phyloP scores from a whole-genome alignment of 169 alveolate genomes.

The Eimeria brunetti region DNA sequence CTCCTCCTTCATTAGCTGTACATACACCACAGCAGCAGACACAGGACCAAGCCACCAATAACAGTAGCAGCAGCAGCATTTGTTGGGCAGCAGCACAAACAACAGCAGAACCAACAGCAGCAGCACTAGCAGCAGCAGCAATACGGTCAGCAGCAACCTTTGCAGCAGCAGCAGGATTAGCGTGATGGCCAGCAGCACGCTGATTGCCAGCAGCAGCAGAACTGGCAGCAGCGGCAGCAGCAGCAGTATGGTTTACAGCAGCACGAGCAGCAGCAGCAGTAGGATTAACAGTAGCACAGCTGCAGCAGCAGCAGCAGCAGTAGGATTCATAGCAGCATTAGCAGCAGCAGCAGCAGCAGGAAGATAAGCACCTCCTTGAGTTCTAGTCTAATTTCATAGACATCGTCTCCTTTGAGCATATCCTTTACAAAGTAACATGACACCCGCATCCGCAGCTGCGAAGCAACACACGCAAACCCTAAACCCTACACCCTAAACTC shows the following conservation, averaged over 20 bases:
- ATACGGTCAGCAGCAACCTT: no score
- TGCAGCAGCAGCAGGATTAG: background rate
- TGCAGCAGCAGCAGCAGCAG: background rate
- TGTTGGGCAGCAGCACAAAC: background rate
- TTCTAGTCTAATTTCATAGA: slow-evolving; percentile 88
- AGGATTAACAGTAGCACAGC: background rate
- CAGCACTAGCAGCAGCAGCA: background rate
- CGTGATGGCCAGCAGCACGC: no score
- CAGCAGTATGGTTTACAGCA: background rate
- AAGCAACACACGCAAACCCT: background rate
- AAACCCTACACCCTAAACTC: slow-evolving; percentile 9
- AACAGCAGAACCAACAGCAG: background rate
- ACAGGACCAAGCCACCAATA: background rate
- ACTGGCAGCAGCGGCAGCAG: background rate
- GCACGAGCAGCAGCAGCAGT: background rate
- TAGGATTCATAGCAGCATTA: no score
- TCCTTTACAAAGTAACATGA: slow-evolving; percentile 86
- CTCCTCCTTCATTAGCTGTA: slow-evolving; percentile 49
- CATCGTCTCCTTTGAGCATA: slow-evolving; percentile 90
- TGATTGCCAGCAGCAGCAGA: background rate
- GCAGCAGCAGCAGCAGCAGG: background rate
- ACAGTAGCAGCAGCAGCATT: background rate
- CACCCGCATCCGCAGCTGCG: slow-evolving; percentile 88
- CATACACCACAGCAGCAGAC: slow-evolving; percentile 24
- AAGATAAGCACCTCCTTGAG: slow-evolving; percentile 68